Evolutionary conservation across 352 stramenopile genomes (phyloP).

Genomic region (Phytophthora citricola): DNA sequence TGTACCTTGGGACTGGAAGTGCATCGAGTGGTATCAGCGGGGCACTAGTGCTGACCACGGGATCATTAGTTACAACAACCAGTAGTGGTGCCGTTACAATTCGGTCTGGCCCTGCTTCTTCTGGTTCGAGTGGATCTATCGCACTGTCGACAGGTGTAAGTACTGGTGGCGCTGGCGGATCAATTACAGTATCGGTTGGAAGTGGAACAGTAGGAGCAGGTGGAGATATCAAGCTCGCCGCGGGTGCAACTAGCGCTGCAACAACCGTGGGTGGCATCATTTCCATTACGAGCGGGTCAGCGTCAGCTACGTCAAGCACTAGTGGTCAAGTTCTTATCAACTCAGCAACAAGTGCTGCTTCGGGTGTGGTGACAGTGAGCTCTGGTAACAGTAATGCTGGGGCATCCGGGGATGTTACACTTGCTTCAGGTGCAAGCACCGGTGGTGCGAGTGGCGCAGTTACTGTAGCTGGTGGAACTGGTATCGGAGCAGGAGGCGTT

Average conservation of each 20-base stretch:
- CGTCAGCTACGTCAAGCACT: slow-evolving; percentile 21
- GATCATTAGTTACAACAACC: slow-evolving; percentile 10
- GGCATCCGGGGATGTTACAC: slow-evolving; percentile 38
- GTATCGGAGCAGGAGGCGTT: slow-evolving; percentile 31
- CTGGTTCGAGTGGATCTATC: slow-evolving; percentile 34
- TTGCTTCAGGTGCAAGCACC: slow-evolving; percentile 48
- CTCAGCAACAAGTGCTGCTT: slow-evolving; percentile 40
- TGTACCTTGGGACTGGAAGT: slow-evolving; percentile 28
- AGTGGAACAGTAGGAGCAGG: slow-evolving; percentile 44
- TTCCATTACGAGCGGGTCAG: slow-evolving; percentile 42
- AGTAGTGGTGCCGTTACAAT: slow-evolving; percentile 29
- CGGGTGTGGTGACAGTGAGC: slow-evolving; percentile 26
- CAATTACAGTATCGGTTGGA: slow-evolving; percentile 48
- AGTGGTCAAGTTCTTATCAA: slow-evolving; percentile 48
- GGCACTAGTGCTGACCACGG: slow-evolving; percentile 11
- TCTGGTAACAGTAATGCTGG: slow-evolving; percentile 41
- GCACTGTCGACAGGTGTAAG: slow-evolving; percentile 51
- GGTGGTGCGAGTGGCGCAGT: slow-evolving; percentile 43
- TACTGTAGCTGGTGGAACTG: slow-evolving; percentile 42
- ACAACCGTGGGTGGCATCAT: slow-evolving; percentile 49
- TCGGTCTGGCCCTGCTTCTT: slow-evolving; percentile 24
- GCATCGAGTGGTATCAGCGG: slow-evolving; percentile 30
- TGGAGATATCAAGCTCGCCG: slow-evolving; percentile 48
- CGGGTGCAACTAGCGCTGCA: slow-evolving; percentile 40
- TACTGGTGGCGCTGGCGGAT: slow-evolving; percentile 23